These are phyloP conservation scores for Leavenworthia alabamica DNA, from an alignment of 345 rosid species.

Conservation along the genomic window DNA sequence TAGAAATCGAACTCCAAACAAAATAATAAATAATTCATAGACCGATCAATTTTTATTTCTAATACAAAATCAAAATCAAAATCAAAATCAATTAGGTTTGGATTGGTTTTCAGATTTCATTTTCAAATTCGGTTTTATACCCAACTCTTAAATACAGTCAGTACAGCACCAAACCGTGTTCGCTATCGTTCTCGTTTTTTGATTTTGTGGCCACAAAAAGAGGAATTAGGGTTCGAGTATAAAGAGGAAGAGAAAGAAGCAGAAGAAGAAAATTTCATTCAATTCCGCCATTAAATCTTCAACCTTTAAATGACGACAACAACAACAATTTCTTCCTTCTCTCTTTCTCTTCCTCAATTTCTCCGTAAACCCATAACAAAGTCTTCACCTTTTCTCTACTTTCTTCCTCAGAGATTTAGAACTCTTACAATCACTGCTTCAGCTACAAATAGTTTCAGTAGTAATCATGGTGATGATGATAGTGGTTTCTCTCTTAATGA, in stretches of 20 bases:
- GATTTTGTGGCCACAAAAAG: slow-evolving; percentile 16
- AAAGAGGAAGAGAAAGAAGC: slow-evolving; percentile 22
- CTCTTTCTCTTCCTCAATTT: slow-evolving; percentile 33
- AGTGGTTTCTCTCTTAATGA: slow-evolving; percentile 44
- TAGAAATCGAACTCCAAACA: no score
- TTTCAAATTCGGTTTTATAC: no score
- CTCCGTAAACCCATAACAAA: slow-evolving; percentile 20
- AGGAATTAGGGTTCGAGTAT: slow-evolving; percentile 19
- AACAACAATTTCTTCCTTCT: slow-evolving; percentile 22
- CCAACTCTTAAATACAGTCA: no score
- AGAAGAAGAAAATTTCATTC: slow-evolving; percentile 17
- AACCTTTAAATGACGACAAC: slow-evolving; percentile 20
- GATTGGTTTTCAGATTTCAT: no score
- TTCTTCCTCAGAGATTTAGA: slow-evolving; percentile 33
- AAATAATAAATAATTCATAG: no score
- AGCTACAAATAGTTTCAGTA: slow-evolving; percentile 28
- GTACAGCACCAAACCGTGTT: background rate
- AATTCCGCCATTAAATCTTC: slow-evolving; percentile 8
- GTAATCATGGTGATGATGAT: slow-evolving; percentile 14
- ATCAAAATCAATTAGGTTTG: no score
- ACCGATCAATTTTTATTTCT: no score
- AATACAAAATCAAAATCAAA: no score
- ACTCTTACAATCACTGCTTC: slow-evolving; percentile 31
- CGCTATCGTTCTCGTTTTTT: slow-evolving; percentile 7
- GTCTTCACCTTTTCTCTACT: slow-evolving; percentile 21